Percentiles rank a stretch among this genome's conserved stretches.
These are phyloP conservation scores for Cyphellophora attinorum DNA, from an alignment of 2,329 filamentous ascomycete species.

Conservation along the genomic window DNA sequence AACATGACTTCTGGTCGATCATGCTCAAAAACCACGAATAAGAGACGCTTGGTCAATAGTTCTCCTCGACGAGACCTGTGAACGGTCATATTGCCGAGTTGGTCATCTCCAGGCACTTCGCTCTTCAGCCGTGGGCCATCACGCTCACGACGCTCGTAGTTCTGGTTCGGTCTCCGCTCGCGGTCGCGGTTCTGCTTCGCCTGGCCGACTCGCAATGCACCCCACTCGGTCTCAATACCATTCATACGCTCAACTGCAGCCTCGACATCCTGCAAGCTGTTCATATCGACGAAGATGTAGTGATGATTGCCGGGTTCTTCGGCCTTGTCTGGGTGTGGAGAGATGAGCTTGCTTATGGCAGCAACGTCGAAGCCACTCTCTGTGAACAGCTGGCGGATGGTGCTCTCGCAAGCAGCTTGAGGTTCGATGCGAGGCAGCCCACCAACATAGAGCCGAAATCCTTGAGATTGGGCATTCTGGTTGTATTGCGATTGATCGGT, in stretches of 20 bases:
- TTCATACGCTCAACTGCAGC: slow-evolving; percentile 39
- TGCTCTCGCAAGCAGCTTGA: slow-evolving; percentile 30
- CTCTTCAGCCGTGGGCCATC: too few relatives aligned
- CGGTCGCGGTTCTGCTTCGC: background rate
- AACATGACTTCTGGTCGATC: too few relatives aligned
- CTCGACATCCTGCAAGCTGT: slow-evolving; percentile 43
- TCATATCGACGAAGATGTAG: slow-evolving; percentile 59
- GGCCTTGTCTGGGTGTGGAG: slow-evolving; percentile 46
- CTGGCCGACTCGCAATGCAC: slow-evolving; percentile 9
- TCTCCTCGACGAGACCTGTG: too few relatives aligned
- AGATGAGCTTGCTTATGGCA: slow-evolving; percentile 46
- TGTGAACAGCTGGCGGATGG: slow-evolving; percentile 34
- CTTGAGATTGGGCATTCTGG: slow-evolving; percentile 22
- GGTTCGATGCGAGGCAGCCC: slow-evolving; percentile 35
- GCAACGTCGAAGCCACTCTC: slow-evolving; percentile 31
- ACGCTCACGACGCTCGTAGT: background rate
- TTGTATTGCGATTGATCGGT: slow-evolving; percentile 28
- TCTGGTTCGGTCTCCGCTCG: background rate
- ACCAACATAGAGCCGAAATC: slow-evolving; percentile 36
- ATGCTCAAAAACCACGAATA: too few relatives aligned
- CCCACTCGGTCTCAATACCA: slow-evolving; percentile 31
- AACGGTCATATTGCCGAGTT: too few relatives aligned
- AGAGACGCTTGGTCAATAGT: too few relatives aligned
- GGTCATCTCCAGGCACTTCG: too few relatives aligned
- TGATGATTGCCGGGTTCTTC: slow-evolving; percentile 47